These are phyloP conservation scores for Lasiodiplodia citricola DNA, from an alignment of 2,329 filamentous ascomycete genomes.

Conservation along the genomic window DNA sequence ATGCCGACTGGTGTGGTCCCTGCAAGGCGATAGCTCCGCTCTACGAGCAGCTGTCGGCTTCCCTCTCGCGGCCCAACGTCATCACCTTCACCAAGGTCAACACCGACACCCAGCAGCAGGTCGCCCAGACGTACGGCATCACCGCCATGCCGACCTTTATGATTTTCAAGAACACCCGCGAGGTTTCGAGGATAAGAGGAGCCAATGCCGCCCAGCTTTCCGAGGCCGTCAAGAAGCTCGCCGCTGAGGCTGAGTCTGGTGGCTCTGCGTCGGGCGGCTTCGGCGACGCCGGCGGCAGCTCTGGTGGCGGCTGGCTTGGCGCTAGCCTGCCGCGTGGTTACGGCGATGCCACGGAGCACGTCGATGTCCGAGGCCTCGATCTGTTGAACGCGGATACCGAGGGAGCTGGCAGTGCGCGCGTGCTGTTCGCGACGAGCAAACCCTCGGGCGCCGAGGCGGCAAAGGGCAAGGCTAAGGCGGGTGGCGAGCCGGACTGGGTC, in stretches of 20 bases:
- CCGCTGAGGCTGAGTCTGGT: conserved; percentile 63
- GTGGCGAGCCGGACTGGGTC: conserved; percentile 76
- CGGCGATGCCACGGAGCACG: conserved; percentile 78
- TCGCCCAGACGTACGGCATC: conserved; percentile 75
- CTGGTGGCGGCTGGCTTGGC: conserved; percentile 68
- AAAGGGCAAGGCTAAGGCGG: conserved; percentile 61
- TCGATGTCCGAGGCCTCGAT: conserved; percentile 81
- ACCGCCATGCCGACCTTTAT: conserved; percentile 90
- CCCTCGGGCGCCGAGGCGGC: conserved; percentile 60
- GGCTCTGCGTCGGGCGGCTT: conserved; percentile 48
- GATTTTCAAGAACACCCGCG: conserved; percentile 71
- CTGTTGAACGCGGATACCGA: conserved; percentile 85
- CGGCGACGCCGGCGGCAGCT: conserved; percentile 50
- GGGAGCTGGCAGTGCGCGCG: conserved; percentile 69
- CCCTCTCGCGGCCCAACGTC: conserved; percentile 71
- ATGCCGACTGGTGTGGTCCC: conserved; percentile 83
- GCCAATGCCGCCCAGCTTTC: conserved; percentile 75
- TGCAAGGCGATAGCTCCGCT: conserved; percentile 84
- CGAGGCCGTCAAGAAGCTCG: conserved; percentile 72
- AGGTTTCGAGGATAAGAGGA: conserved; percentile 73
- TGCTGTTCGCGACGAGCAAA: conserved; percentile 72
- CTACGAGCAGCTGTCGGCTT: conserved; percentile 76
- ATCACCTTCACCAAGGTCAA: conserved; percentile 90
- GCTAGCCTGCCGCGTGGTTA: conserved; percentile 80
- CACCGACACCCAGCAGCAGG: conserved; percentile 75